A percentile compares a stretch with the other conserved stretches of the same genome.
Evolutionary conservation across 176 grass and related monocot genomes (phyloP).

Genomic region (Coix lacrymajobi): DNA sequence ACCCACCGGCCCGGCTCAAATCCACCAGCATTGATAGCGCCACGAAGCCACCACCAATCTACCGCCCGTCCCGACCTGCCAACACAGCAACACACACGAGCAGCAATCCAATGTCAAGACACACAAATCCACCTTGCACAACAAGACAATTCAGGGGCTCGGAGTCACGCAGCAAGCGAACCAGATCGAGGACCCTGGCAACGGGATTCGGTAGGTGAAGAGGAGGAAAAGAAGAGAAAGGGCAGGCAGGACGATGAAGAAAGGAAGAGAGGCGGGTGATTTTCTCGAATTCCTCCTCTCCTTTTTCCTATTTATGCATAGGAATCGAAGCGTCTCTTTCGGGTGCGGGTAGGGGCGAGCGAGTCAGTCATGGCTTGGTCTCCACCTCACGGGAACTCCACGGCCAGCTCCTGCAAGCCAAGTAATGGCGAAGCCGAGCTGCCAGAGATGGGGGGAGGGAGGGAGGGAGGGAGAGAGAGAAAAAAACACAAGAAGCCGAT

Average conservation of each 20-base stretch:
- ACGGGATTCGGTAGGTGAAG: slow-evolving; percentile 36
- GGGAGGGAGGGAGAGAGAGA: not conserved
- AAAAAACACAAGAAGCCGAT: slow-evolving; percentile 11
- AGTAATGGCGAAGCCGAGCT: slow-evolving; percentile 50
- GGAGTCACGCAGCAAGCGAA: slow-evolving; percentile 26
- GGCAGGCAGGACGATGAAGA: not conserved
- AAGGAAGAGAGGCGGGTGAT: slow-evolving; percentile 5
- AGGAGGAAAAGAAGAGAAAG: not conserved
- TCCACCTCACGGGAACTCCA: slow-evolving; percentile 61
- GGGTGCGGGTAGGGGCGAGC: slow-evolving; percentile 30
- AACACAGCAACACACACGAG: slow-evolving; percentile 13
- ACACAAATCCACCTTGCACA: not conserved
- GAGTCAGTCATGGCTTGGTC: slow-evolving; percentile 19
- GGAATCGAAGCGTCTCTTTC: slow-evolving; percentile 64
- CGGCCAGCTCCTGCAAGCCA: slow-evolving; percentile 44
- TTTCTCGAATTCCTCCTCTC: slow-evolving; percentile 15
- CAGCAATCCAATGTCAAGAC: not conserved
- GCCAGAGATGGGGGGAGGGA: not conserved
- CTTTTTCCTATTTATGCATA: slow-evolving; percentile 31
- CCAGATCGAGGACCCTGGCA: slow-evolving; percentile 28
- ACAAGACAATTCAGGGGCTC: slow-evolving; percentile 12
- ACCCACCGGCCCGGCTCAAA: slow-evolving; percentile 37
- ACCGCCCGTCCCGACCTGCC: slow-evolving; percentile 11
- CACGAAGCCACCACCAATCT: slow-evolving; percentile 22
- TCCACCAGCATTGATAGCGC: slow-evolving; percentile 45